Base-by-base conservation (phyloP, 257 asterid genomes). In the Solanum appendiculatum region DNA sequence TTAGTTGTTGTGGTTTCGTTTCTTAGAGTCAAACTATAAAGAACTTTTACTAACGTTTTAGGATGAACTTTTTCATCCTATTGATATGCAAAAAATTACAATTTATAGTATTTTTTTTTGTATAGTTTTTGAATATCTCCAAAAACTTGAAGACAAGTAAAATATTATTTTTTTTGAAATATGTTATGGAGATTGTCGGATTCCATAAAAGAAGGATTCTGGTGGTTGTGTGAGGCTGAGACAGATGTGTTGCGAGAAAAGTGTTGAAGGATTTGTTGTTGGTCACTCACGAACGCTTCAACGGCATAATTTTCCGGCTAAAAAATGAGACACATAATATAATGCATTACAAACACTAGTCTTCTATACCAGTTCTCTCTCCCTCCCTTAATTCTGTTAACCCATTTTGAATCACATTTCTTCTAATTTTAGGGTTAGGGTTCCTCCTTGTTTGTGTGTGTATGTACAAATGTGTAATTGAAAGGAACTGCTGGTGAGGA, bases 281-380 rank as follows among this genome's bases (percentile, higher is more conserved):
- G 73, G 37, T 84, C 64, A 60, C 40, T 9, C 58, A 31, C 37
- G 87, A 85, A 46, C 83, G 83, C 3, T 85, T 86, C 87, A 48
- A 86, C 64, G 84, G 87, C 87, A 86, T 70, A 48, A 48, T 70
- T 86, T 72, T 83, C 21, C 66, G 87, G 83, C 87, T 56, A 31
- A 86, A 85, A 70, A 70, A 27, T 64, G 15, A 31, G 0, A 46
- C 29, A 18, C 36, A 34, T 34, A 85, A 21, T 74, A 42, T 21
- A 54, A 64, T 44, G 60, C 60, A 51, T 60, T 39, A 27, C 74
- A 40, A 23, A 56, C 82, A 27, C 42, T 40, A 15, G 6, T 64
- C 23, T n/a, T 34, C 75, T 48, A 34, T 34, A 34, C 4, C 31
- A 73, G n/a, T 42, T 42, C 58, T 58, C 75, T 58, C 9, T 60